Conservation (phyloP, 805 yeast genomes). For the Schizosaccharomyces japonicus region DNA sequence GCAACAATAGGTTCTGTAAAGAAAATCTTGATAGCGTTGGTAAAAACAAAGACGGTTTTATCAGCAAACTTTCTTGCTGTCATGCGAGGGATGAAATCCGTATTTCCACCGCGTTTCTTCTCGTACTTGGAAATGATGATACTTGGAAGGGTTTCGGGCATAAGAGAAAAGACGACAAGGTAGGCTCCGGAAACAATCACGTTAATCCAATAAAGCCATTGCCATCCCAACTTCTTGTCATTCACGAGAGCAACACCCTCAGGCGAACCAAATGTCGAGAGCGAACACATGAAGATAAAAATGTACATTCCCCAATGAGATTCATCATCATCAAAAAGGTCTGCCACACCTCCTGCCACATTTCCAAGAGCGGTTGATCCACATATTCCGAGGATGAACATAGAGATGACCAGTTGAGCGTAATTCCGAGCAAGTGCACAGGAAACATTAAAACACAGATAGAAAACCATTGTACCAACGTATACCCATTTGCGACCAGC, state of each 20-base stretch:
- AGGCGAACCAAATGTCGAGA: constrained; percentile 52
- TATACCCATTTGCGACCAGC: background rate
- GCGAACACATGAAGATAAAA: background rate
- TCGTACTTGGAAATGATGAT: background rate
- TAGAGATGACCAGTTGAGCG: constrained; percentile 1
- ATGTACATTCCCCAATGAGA: constrained; percentile 3
- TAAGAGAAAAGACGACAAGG: constrained; percentile 13
- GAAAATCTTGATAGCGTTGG: constrained; percentile 16
- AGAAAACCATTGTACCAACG: background rate
- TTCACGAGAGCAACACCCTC: constrained; percentile 29
- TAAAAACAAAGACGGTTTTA: constrained; percentile 5
- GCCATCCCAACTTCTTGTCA: constrained; percentile 37
- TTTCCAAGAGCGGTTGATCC: constrained; percentile 1
- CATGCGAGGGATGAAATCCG: background rate
- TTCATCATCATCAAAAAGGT: background rate
- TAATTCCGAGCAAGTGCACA: constrained; percentile 1
- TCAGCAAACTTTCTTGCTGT: background rate
- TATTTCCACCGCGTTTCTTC: background rate
- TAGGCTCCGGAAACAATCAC: constrained; percentile 35
- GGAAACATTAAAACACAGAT: background rate
- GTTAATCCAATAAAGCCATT: constrained; percentile 55
- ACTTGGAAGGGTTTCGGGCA: constrained; percentile 2
- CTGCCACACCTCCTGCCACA: constrained; percentile 2
- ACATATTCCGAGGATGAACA: background rate
- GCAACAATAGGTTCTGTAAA: constrained; percentile 18